Percentiles rank a stretch among this genome's conserved stretches.
phyloP scores from a whole-genome alignment of 768 basidiomycete species.

The Tephrocybe sp. region DNA sequence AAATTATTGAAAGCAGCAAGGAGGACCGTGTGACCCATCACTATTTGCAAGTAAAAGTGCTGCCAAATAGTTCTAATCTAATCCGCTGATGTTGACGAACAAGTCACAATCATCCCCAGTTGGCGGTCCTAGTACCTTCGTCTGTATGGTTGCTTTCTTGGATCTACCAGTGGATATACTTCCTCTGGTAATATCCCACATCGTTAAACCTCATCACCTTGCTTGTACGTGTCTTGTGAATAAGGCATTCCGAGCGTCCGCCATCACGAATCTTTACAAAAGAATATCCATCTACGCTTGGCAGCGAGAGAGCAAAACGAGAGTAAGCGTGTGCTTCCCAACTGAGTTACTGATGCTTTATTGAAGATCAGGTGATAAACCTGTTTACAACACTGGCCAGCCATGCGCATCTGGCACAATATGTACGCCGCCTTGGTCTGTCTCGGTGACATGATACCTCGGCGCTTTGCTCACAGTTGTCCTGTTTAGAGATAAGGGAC shows the following conservation, averaged over 20 bases:
- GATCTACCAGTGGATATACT: slow-evolving; percentile 71
- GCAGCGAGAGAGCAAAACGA: slow-evolving; percentile 65
- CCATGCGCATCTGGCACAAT: slow-evolving; percentile 33
- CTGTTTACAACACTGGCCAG: slow-evolving; percentile 63
- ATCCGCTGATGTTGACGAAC: background rate
- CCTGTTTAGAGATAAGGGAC: slow-evolving; percentile 60
- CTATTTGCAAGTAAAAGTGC: background rate
- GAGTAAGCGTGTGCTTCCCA: slow-evolving; percentile 35
- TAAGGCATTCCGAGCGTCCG: slow-evolving; percentile 51
- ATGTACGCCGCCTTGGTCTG: slow-evolving; percentile 61
- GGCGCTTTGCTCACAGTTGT: background rate
- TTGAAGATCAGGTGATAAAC: slow-evolving; percentile 47
- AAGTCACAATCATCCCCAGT: no score
- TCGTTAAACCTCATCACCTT: slow-evolving; percentile 55
- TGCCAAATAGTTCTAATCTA: background rate
- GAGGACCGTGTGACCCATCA: background rate
- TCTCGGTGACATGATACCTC: background rate
- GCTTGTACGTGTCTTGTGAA: slow-evolving; percentile 56
- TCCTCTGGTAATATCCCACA: slow-evolving; percentile 49
- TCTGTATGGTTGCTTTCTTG: slow-evolving; percentile 40
- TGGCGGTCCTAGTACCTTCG: no score
- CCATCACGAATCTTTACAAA: slow-evolving; percentile 54
- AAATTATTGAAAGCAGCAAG: no score
- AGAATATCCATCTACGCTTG: slow-evolving; percentile 65
- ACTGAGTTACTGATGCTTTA: background rate